A percentile compares a stretch with the other conserved stretches of the same genome.
phyloP scores from a whole-genome alignment of 2,329 filamentous ascomycete genomes.

The Penicillium janthinellum region DNA sequence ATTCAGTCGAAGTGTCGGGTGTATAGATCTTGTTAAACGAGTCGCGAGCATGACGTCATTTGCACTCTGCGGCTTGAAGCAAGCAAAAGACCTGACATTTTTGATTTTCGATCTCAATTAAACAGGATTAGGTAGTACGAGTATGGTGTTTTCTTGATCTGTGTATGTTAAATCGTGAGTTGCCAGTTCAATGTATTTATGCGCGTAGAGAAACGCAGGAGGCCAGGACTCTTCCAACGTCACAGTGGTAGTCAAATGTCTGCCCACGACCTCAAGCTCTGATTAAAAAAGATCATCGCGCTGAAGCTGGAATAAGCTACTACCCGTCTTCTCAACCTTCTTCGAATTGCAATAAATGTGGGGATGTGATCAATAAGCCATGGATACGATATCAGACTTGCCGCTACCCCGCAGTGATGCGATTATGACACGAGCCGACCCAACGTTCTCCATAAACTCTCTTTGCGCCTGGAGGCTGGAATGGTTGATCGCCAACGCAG shows the following conservation, averaged over 20 bases:
- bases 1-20: not conserved
- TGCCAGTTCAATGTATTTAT: too few species aligned
- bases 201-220: too few species aligned
- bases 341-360: not conserved
- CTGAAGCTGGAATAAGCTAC: too few species aligned
- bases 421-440: not conserved
- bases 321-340: not conserved
- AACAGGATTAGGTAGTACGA: not conserved
- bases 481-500: not conserved
- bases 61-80: not conserved
- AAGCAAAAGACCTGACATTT: not conserved
- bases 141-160: too few species aligned
- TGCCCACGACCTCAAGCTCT: not conserved
- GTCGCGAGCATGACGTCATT: not conserved
- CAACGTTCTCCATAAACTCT: not conserved
- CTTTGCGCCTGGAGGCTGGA: not conserved
- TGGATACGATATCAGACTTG: not conserved
- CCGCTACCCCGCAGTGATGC: constrained; percentile 3
- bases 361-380: not conserved
- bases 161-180: too few species aligned
- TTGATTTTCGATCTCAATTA: not conserved
- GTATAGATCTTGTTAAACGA: too few species aligned
- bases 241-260: not conserved
- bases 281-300: not conserved
- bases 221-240: not conserved